Base-by-base conservation (phyloP, 352 stramenopile genomes). In the Pythium angustatum region DNA sequence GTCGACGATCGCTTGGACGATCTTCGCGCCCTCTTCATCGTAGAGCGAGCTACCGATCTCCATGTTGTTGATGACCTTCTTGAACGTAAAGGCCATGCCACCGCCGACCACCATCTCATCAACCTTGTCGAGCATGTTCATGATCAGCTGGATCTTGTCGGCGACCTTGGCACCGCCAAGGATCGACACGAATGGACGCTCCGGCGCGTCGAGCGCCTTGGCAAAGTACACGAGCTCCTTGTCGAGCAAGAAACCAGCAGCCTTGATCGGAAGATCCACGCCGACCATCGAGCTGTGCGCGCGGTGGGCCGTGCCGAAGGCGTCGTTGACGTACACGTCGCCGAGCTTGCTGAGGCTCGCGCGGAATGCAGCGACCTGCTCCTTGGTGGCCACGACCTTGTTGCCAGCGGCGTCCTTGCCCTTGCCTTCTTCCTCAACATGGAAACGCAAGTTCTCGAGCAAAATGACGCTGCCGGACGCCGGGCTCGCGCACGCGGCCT, bases 71-170 rank as follows among this genome's bases (percentile, higher is more conserved):
- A 98, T 76, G 55, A 98, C 96, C 83, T 99, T 99, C 79, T 99
- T 98, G 83, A 99, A 99, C n/a, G 98, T 99, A 79, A 99, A 99
- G 61, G 98, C 98, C 97, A 99, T 99, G 72, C 97, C 98, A 51
- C 97, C 98, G 53, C 98, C 98, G 44, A 99, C 90, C 47, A 99
- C 87, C 80, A 99, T 98, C 63, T 96, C 95, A 76, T 99, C 97
- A 50, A 96, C 88, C 77, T 99, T 99, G 72, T 99, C 96, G 31
- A 99, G 88, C 74, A 99, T 93, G 72, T 96, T 98, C 88, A 99
- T 96, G 82, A 99, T 99, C 24, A 99, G 85, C 58, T 97, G 93
- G 74, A 99, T 98, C 85, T 99, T 99, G 68, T 98, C 98, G 40
- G 94, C 97, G 38, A 99, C 97, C 85, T 99, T 99, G 65, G 98